These are phyloP conservation scores for Obelidium mucronatum DNA, from an alignment of 192 early-diverging fungal species.

Conservation along the genomic window DNA sequence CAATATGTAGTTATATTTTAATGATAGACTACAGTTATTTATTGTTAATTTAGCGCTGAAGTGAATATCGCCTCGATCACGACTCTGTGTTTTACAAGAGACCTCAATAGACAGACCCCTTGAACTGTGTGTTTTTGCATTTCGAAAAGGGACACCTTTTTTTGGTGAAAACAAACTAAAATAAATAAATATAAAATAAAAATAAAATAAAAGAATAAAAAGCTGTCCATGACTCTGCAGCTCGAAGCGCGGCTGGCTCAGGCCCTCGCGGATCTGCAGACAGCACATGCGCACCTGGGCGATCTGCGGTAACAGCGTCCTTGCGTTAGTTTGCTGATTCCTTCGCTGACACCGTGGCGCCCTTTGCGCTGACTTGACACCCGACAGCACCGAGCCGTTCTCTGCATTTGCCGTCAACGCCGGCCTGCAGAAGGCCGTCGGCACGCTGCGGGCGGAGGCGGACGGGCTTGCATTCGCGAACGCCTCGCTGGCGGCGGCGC, in stretches of 20 bases:
- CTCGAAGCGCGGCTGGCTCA: neutral
- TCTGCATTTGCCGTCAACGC: slow-evolving; percentile 17
- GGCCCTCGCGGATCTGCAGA: neutral
- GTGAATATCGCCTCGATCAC: too few species aligned
- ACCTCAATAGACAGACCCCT: too few species aligned
- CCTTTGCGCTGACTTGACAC: neutral
- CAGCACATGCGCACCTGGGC: slow-evolving; percentile 1
- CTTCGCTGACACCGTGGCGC: neutral
- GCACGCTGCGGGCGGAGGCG: neutral
- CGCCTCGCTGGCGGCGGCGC: neutral
- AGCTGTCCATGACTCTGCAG: neutral
- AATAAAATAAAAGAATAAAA: too few species aligned
- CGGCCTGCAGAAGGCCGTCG: neutral
- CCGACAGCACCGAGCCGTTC: slow-evolving; percentile 5
- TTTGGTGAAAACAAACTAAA: too few species aligned
- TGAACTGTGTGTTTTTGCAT: too few species aligned
- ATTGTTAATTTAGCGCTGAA: too few species aligned
- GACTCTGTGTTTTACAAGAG: too few species aligned
- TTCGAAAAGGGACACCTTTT: too few species aligned
- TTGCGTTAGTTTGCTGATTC: too few species aligned
- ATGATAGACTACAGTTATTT: too few species aligned
- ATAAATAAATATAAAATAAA: too few species aligned
- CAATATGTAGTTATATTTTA: too few species aligned
- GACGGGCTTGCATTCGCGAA: neutral
- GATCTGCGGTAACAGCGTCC: slow-evolving; percentile 12